A percentile compares a stretch with the other conserved stretches of the same genome.
These are phyloP conservation scores for Alternaria postmessia DNA, from an alignment of 2,329 filamentous ascomycete genomes.

Conservation along the genomic window DNA sequence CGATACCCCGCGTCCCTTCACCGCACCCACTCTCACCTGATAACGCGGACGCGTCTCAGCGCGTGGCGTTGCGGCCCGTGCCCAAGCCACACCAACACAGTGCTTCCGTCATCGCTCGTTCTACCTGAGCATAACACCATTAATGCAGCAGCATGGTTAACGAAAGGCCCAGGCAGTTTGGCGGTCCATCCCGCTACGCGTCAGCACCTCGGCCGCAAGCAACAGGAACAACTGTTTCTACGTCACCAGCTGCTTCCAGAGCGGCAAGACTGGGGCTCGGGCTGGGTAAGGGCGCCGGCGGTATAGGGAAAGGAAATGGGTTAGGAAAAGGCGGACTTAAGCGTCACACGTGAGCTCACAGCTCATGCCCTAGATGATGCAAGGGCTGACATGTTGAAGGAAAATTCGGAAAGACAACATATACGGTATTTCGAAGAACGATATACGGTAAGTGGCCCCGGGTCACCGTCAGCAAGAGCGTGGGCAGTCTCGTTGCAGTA, in stretches of 20 bases:
- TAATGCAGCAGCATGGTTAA: slow-evolving; percentile 20
- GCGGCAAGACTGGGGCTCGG: slow-evolving; percentile 27
- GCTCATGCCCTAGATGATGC: neutral
- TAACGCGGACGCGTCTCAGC: slow-evolving; percentile 22
- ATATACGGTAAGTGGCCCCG: slow-evolving; percentile 41
- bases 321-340: slow-evolving; percentile 22
- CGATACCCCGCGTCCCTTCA: slow-evolving; percentile 14
- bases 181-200: slow-evolving; percentile 18
- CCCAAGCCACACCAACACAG: neutral
- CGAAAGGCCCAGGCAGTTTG: slow-evolving; percentile 16
- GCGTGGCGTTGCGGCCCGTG: slow-evolving; percentile 11
- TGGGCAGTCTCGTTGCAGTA: neutral
- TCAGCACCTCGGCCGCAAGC: slow-evolving; percentile 8
- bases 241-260: slow-evolving; percentile 15
- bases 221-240: neutral
- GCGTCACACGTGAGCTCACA: slow-evolving; percentile 34
- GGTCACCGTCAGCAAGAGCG: neutral
- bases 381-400: slow-evolving; percentile 27
- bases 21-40: slow-evolving; percentile 20
- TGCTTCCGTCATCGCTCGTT: neutral
- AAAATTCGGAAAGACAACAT: slow-evolving; percentile 47
- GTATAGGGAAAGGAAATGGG: slow-evolving; percentile 28
- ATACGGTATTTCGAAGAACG: slow-evolving; percentile 44
- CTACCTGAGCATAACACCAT: slow-evolving; percentile 4
- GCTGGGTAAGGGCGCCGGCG: slow-evolving; percentile 26